These are phyloP conservation scores for Aaosphaeria arxii DNA, from an alignment of 2,329 filamentous ascomycete genomes.

Conservation along the genomic window DNA sequence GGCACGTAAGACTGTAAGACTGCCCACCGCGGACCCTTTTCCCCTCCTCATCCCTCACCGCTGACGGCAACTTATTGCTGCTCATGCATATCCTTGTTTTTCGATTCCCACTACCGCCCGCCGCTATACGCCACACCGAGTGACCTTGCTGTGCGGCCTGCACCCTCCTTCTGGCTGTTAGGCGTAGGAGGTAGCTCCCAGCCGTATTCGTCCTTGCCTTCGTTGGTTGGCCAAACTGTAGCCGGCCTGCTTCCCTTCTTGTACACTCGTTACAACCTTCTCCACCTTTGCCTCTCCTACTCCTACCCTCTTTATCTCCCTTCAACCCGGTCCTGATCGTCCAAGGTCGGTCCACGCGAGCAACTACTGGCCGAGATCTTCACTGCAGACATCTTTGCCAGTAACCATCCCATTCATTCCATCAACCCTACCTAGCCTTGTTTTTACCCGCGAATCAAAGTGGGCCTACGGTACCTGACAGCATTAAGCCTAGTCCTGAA, in stretches of 20 bases:
- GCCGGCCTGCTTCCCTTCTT: conserved; percentile 34
- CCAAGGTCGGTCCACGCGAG: conserved; percentile 32
- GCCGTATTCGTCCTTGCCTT: conserved; percentile 23
- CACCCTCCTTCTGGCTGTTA: conserved; percentile 27
- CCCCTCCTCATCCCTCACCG: conserved; percentile 1
- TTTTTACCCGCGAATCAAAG: conserved; percentile 36
- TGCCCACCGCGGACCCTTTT: background rate
- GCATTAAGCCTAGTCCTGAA: conserved; percentile 29
- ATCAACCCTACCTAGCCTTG: conserved; percentile 17
- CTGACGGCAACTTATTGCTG: conserved; percentile 19
- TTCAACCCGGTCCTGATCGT: conserved; percentile 31
- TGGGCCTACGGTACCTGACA: conserved; percentile 27
- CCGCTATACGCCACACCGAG: conserved; percentile 35
- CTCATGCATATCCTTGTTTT: conserved; percentile 37
- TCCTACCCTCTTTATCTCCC: conserved; percentile 20
- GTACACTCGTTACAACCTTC: conserved; percentile 34
- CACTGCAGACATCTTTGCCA: conserved; percentile 27
- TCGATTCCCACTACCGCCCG: conserved; percentile 25
- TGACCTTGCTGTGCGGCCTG: conserved; percentile 31
- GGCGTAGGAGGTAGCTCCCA: conserved; percentile 19
- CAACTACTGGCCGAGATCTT: conserved; percentile 34
- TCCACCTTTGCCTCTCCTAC: conserved; percentile 26
- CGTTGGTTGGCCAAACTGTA: conserved; percentile 27
- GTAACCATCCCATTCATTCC: conserved; percentile 22
- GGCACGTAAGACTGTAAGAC: conserved; percentile 30